These are phyloP conservation scores for Verbena officinalis DNA, from an alignment of 257 asterid species.

Conservation along the genomic window DNA sequence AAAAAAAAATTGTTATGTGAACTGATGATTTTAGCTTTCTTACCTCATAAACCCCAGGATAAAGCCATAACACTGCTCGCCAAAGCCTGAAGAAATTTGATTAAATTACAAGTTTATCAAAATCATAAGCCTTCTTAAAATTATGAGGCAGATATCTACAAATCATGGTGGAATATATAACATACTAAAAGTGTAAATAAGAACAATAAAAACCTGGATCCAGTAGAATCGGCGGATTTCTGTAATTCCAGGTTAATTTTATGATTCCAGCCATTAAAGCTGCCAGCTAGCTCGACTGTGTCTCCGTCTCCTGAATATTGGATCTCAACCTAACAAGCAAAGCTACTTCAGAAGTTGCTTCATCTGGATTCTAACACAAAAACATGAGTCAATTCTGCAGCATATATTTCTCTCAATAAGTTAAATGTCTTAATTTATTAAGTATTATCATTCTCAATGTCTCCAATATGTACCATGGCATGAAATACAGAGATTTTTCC, in stretches of 20 bases:
- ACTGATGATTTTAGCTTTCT: constrained; percentile 21
- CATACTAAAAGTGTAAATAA: background rate
- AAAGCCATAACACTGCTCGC: constrained; percentile 81
- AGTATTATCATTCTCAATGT: background rate
- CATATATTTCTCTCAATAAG: background rate
- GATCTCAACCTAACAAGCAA: constrained; percentile 69
- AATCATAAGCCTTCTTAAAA: background rate
- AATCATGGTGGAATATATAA: constrained; percentile 13
- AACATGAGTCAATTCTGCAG: constrained; percentile 11
- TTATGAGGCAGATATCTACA: background rate
- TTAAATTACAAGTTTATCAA: background rate
- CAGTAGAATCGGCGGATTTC: constrained; percentile 35
- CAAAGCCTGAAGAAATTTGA: constrained; percentile 69
- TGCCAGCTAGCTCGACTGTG: constrained; percentile 82
- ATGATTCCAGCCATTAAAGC: constrained; percentile 95
- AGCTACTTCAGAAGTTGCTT: constrained; percentile 27
- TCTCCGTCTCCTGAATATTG: constrained; percentile 70
- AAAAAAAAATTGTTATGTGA: background rate
- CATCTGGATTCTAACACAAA: constrained; percentile 26
- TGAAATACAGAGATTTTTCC: background rate
- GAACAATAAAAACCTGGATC: constrained; percentile 42
- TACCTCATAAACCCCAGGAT: constrained; percentile 98
- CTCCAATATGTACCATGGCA: background rate
- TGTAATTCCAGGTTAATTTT: constrained; percentile 60
- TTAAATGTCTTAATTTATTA: background rate